A percentile compares a stretch with the other conserved stretches of the same genome.
phyloP scores from a whole-genome alignment of 2,329 filamentous ascomycete genomes.

The Scopulariopsis brevicaulis region DNA sequence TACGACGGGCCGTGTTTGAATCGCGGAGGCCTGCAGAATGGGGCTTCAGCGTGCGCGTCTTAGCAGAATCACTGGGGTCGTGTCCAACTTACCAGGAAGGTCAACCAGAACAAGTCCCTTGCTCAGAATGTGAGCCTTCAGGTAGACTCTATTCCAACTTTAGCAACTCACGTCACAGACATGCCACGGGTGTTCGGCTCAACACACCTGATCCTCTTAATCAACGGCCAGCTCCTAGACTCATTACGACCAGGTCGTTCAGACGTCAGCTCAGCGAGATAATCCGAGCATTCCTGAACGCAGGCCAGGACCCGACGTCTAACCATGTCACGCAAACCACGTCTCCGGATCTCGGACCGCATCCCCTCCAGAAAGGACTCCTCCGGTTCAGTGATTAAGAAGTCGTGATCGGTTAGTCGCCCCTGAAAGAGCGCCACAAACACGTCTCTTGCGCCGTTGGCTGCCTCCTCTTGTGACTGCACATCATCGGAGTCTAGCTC shows the following conservation, averaged over 20 bases:
- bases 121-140: conserved; percentile 32
- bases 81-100: conserved; percentile 26
- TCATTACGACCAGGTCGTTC: conserved; percentile 11
- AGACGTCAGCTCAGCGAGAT: conserved; percentile 24
- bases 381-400: conserved; percentile 9
- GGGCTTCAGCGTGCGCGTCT: background rate
- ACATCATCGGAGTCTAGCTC: conserved; percentile 13
- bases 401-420: conserved; percentile 9
- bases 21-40: conserved; percentile 28
- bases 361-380: background rate
- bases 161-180: conserved; percentile 2
- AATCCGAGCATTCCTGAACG: conserved; percentile 18
- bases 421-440: conserved; percentile 24
- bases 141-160: conserved; percentile 22
- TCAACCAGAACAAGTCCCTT: conserved; percentile 35
- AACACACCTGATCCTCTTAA: conserved; percentile 27
- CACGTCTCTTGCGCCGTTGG: conserved; percentile 21
- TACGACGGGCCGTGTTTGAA: conserved; percentile 27
- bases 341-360: background rate
- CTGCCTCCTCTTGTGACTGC: conserved; percentile 13
- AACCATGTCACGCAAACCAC: background rate
- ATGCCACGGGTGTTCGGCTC: background rate
- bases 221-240: conserved; percentile 28
- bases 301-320: background rate
- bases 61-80: background rate